Percentiles rank a stretch among this genome's conserved stretches.
Conservation (phyloP, 2,329 filamentous ascomycete genomes). For the Apiospora sp. region DNA sequence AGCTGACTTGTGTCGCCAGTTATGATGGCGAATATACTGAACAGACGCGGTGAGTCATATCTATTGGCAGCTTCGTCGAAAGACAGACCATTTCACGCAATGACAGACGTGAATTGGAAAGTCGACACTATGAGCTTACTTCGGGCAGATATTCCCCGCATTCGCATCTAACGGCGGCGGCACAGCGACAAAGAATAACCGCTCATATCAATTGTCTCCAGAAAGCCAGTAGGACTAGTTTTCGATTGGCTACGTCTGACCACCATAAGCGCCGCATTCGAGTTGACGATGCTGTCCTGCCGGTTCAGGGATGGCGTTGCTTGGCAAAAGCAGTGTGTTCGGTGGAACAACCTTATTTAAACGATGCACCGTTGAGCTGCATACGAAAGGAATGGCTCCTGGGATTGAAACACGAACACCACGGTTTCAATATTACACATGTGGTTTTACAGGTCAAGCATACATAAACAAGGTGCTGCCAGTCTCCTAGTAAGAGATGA, state of each 20-base stretch:
- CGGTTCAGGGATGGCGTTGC: not conserved
- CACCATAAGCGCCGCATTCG: not conserved
- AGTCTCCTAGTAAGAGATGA: not conserved
- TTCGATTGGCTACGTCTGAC: not conserved
- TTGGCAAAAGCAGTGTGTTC: not conserved
- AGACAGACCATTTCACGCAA: not conserved
- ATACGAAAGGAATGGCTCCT: not conserved
- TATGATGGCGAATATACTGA: not conserved
- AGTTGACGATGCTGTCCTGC: not conserved
- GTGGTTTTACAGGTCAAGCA: not conserved
- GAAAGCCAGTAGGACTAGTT: not conserved
- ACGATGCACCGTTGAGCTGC: not conserved
- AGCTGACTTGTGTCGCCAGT: no score
- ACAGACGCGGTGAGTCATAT: not conserved
- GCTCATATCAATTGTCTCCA: not conserved
- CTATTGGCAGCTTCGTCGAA: not conserved
- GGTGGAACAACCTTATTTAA: not conserved
- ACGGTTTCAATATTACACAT: not conserved
- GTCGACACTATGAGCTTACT: not conserved
- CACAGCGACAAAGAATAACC: no score
- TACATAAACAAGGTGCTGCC: not conserved
- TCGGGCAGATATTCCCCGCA: not conserved
- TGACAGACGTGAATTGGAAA: no score
- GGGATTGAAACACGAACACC: not conserved
- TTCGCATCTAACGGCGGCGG: not conserved